Evolutionary conservation across 352 stramenopile species (phyloP).

Genomic region (Hyphochytrium catenoides): DNA sequence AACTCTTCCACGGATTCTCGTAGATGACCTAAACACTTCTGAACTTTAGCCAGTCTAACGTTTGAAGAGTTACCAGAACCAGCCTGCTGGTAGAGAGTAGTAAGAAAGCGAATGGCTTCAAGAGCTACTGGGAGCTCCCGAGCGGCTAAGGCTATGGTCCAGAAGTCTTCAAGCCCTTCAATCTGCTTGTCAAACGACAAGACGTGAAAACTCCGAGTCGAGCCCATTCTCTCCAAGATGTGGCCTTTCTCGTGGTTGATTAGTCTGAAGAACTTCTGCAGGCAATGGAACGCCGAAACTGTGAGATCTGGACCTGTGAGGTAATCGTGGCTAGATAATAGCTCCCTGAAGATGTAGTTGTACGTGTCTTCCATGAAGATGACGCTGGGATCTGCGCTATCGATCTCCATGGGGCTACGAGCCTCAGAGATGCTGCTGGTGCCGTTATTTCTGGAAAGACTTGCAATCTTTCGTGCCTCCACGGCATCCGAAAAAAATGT

Average conservation of each 20-base stretch:
- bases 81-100: neutral
- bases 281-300: conserved; percentile 2
- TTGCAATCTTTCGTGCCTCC: neutral
- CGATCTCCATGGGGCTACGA: neutral
- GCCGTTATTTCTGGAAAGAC: neutral
- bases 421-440: conserved; percentile 1
- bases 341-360: conserved; percentile 6
- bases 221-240: neutral
- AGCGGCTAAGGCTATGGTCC: conserved; percentile 3
- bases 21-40: no score
- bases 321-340: conserved; percentile 1
- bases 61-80: neutral
- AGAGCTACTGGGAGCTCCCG: neutral
- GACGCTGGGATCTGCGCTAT: conserved; percentile 4
- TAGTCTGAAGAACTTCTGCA: conserved; percentile 6
- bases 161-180: conserved; percentile 3
- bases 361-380: conserved; percentile 6
- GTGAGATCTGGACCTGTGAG: conserved; percentile 1
- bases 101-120: conserved; percentile 5
- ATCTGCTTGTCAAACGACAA: conserved; percentile 4
- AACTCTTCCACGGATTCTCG: no score
- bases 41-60: no score
- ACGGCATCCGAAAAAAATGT: no score
- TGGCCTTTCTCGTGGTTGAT: conserved; percentile 2
- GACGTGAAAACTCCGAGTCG: neutral